phyloP scores from a whole-genome alignment of 176 grass and related monocot species.

The Musa beccarii region DNA sequence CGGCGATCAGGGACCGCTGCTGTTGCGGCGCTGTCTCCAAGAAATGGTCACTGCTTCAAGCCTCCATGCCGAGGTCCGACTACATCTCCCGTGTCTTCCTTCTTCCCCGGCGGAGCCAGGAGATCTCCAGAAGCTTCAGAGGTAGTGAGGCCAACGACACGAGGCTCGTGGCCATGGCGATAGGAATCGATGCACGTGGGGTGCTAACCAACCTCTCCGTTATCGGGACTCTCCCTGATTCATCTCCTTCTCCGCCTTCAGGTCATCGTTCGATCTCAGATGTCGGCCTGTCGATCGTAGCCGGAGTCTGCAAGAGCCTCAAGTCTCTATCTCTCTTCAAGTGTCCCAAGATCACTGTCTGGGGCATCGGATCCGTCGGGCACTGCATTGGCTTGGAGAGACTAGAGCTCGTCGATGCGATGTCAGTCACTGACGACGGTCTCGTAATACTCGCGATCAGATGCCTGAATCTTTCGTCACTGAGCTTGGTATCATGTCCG shows the following conservation, averaged over 20 bases:
- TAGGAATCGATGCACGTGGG: neutral
- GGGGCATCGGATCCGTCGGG: neutral
- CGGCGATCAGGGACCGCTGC: neutral
- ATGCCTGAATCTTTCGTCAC: neutral
- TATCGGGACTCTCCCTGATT: neutral
- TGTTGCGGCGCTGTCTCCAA: neutral
- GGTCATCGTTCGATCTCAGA: neutral
- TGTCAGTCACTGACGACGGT: neutral
- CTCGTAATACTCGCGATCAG: neutral
- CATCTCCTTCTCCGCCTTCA: neutral
- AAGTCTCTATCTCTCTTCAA: neutral
- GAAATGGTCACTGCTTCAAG: neutral
- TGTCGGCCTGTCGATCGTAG: neutral
- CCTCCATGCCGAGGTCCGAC: constrained; percentile 1
- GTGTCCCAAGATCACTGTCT: neutral
- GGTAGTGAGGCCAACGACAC: neutral
- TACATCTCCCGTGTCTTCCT: neutral
- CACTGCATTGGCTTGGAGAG: neutral
- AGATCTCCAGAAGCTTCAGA: neutral
- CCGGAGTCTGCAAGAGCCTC: neutral
- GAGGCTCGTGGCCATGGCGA: neutral
- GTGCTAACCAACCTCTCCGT: neutral
- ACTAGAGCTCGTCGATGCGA: neutral
- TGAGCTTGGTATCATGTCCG: neutral
- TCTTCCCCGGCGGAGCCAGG: neutral